Base-by-base conservation (phyloP, 176 grass and related monocot genomes). In the Carex pumila region DNA sequence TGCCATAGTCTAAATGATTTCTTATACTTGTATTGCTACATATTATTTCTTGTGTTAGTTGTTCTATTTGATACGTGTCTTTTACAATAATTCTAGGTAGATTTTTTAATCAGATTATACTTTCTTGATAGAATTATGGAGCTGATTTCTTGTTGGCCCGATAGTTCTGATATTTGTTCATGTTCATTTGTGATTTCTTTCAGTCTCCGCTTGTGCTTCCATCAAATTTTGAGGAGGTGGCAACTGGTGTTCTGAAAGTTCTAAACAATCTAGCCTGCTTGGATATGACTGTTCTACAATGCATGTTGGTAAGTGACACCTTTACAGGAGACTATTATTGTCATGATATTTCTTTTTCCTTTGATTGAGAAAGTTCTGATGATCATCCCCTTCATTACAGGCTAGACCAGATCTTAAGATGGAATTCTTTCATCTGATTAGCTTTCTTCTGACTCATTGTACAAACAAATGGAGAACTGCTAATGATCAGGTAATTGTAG, bases 151-250 rank as follows among this genome's bases (percentile, higher is more conserved):
- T 5, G 0, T 36, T 66, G 62, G 34, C 29, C 12, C 18, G 7
- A 29, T 43, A 66, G 59, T 62, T 84, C 29, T 58, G 30, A 73
- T 59, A 62, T 63, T 56, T 57, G 79, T 68, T 56, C 31, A 65
- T 81, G 34, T 65, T 81, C 15, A 62, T 37, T 79, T 34, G 14
- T 63, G 21, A 57, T 87, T 55, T 10, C 57, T 89, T 88, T 91
- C 88, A 99, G 96, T 90, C 88, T 83, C 89, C 81, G 8, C 80
- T 85, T 14, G 87, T 99, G 78, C 96, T 99, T 87, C 96, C 96
- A 70, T 99, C 96, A 82, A 99, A 99, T 92, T 99, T 99, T 92
- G 96, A 99, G 91, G 96, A 94, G 91, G 96, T 95, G 32, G 91
- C 96, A 73, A 99, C 93, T 89, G 88, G 96, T 43, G 93, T 99